phyloP scores from a whole-genome alignment of 371 early-diverging fungal species.

The Apophysomyces ossiformis region DNA sequence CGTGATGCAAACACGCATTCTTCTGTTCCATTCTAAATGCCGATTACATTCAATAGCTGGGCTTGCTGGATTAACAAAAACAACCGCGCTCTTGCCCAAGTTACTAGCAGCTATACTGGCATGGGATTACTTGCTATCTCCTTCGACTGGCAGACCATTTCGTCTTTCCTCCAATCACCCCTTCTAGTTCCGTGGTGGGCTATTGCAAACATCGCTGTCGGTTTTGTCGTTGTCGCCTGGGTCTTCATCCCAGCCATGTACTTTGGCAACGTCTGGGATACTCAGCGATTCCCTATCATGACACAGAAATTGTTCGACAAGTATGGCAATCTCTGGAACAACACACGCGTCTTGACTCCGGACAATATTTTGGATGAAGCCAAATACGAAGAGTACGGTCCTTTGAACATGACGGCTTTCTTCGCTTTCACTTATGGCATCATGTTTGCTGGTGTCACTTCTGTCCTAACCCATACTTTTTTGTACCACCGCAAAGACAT shows the following conservation, averaged over 20 bases:
- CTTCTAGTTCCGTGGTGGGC: conserved; percentile 78
- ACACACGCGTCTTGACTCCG: conserved; percentile 53
- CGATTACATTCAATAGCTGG: conserved; percentile 25
- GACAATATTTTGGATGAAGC: conserved; percentile 64
- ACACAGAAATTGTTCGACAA: conserved; percentile 41
- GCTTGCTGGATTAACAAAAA: conserved; percentile 74
- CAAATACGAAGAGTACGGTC: conserved; percentile 70
- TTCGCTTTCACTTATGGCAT: conserved; percentile 66
- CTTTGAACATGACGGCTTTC: conserved; percentile 68
- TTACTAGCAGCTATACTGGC: conserved; percentile 67
- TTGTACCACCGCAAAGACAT: conserved; percentile 72
- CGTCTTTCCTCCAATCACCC: conserved; percentile 69
- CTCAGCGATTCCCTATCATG: conserved; percentile 68
- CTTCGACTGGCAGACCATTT: conserved; percentile 80
- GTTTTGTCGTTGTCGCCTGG: conserved; percentile 75
- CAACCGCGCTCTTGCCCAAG: conserved; percentile 58
- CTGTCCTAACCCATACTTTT: conserved; percentile 65
- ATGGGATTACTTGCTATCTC: conserved; percentile 72
- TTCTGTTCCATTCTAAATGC: too few species aligned
- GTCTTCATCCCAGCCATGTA: conserved; percentile 75
- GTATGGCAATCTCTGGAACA: conserved; percentile 61
- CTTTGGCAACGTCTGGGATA: conserved; percentile 68
- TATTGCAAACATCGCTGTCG: conserved; percentile 70
- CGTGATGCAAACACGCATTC: too few species aligned
- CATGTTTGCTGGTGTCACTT: conserved; percentile 67